phyloP scores from a whole-genome alignment of 768 basidiomycete species.

The Lactifluus hygrophoroides region DNA sequence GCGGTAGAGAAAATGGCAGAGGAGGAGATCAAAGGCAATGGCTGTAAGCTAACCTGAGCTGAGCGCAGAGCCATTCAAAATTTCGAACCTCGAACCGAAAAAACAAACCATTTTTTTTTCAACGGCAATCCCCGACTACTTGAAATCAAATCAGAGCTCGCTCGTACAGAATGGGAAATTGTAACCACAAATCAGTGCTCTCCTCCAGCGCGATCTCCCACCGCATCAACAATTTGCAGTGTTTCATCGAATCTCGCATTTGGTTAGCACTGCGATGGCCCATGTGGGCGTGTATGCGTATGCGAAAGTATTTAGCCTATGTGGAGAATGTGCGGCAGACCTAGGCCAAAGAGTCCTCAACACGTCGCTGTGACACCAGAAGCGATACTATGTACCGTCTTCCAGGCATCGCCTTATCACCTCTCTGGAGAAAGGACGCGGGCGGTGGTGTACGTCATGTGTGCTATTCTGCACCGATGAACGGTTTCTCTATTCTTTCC shows the following conservation, averaged over 20 bases:
- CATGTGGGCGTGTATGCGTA: no score
- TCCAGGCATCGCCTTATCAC: constrained; percentile 58
- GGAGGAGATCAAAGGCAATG: no score
- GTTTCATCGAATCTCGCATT: no score
- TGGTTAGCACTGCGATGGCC: no score
- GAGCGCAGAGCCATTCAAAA: no score
- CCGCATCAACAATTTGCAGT: constrained; percentile 63
- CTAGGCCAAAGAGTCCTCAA: constrained; percentile 47
- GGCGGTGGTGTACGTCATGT: constrained; percentile 61
- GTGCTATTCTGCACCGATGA: constrained; percentile 55
- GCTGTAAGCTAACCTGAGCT: no score
- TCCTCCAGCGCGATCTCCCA: constrained; percentile 61
- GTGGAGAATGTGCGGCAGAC: constrained; percentile 73
- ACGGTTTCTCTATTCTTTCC: constrained; percentile 47
- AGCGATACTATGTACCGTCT: no score
- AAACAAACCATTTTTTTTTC: background rate
- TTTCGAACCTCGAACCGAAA: constrained; percentile 3
- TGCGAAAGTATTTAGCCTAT: constrained; percentile 77
- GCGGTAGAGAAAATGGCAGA: background rate
- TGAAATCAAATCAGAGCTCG: no score
- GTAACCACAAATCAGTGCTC: constrained; percentile 70
- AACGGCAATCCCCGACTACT: constrained; percentile 6
- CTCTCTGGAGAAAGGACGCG: constrained; percentile 47
- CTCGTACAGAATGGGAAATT: constrained; percentile 1
- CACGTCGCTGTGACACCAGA: constrained; percentile 47